A percentile compares a stretch with the other conserved stretches of the same genome.
These are phyloP conservation scores for Lachancea dasiensis DNA, from an alignment of 805 yeast species.

Conservation along the genomic window DNA sequence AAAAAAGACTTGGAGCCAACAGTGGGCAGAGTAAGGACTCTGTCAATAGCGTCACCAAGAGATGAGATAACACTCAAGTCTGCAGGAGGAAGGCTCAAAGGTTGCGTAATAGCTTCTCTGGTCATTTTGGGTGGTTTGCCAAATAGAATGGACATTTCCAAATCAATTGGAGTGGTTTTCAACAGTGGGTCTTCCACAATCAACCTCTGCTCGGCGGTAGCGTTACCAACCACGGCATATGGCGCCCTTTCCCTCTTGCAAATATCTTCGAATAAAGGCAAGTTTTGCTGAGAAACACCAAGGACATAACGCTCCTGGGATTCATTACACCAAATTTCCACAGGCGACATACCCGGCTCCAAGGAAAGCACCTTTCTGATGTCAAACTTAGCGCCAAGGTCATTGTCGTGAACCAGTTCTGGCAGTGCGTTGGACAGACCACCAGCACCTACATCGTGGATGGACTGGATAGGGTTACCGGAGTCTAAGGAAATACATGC, in stretches of 20 bases:
- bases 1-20: constrained; percentile 94
- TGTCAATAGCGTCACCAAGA: constrained; percentile 60
- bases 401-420: constrained; percentile 95
- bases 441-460: constrained; percentile 99
- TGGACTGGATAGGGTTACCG: constrained; percentile 79
- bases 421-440: constrained; percentile 97
- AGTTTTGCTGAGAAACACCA: constrained; percentile 78
- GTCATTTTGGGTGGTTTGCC: constrained; percentile 98
- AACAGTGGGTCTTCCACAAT: constrained; percentile 73
- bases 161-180: constrained; percentile 83
- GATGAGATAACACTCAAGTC: constrained; percentile 34
- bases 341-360: constrained; percentile 98
- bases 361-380: constrained; percentile 82
- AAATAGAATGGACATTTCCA: constrained; percentile 90
- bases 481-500: constrained; percentile 81
- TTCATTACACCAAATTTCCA: constrained; percentile 99
- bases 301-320: constrained; percentile 97
- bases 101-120: constrained; percentile 59
- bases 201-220: constrained; percentile 80
- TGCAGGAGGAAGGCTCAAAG: constrained; percentile 42
- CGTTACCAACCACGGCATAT: constrained; percentile 90
- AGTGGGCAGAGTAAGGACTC: constrained; percentile 84
- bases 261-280: constrained; percentile 63
- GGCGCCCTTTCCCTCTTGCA: constrained; percentile 96
- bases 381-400: constrained; percentile 89